These are phyloP conservation scores for Aspergillus sparsus DNA, from an alignment of 495 filamentous ascomycete species.

Conservation along the genomic window DNA sequence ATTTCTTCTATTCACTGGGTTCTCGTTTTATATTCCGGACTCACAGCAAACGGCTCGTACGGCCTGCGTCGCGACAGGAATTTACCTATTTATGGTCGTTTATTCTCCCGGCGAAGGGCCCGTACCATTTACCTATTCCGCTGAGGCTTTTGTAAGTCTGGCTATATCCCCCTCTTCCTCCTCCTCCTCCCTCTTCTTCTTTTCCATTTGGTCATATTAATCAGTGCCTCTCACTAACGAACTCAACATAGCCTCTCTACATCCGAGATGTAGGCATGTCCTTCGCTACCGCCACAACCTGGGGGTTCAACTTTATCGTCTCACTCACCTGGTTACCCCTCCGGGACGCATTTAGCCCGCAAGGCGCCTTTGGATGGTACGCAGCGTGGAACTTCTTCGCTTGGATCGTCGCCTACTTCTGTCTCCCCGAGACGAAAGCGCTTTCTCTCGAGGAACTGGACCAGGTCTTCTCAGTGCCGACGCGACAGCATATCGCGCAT, in stretches of 20 bases:
- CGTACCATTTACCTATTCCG: conserved; percentile 59
- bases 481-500: conserved; percentile 48
- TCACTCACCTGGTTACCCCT: conserved; percentile 59
- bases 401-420: conserved; percentile 55
- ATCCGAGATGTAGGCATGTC: conserved; percentile 72
- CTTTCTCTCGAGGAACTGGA: conserved; percentile 54
- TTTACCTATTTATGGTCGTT: conserved; percentile 53
- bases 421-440: conserved; percentile 59
- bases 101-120: conserved; percentile 61
- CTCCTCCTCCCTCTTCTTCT: neutral
- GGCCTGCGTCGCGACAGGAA: conserved; percentile 45
- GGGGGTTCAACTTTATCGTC: conserved; percentile 56
- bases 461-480: conserved; percentile 55
- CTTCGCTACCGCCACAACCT: conserved; percentile 54
- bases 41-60: conserved; percentile 38
- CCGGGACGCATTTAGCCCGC: conserved; percentile 47
- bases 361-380: conserved; percentile 63
- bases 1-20: conserved; percentile 57
- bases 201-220: neutral
- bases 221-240: neutral
- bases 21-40: conserved; percentile 55
- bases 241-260: conserved; percentile 40
- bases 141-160: conserved; percentile 50
- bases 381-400: conserved; percentile 58
- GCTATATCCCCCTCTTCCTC: neutral